These are phyloP conservation scores for Agaricales sp. DNA, from an alignment of 1,284 basidiomycete genomes.

Conservation along the genomic window DNA sequence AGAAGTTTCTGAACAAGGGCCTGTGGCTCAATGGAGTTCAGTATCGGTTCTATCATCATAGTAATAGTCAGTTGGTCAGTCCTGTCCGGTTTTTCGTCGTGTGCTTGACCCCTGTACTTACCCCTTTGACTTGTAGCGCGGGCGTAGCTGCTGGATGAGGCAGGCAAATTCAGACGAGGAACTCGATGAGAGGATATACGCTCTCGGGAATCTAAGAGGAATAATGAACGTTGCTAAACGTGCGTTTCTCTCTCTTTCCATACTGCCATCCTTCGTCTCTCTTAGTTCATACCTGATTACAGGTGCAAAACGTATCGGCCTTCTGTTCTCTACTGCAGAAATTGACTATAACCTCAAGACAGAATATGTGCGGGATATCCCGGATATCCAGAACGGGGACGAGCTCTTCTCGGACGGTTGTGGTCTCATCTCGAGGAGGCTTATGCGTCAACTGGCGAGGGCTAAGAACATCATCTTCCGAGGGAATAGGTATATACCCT, in stretches of 20 bases:
- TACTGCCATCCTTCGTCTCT: neutral
- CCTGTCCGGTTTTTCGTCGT: neutral
- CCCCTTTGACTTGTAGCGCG: constrained; percentile 27
- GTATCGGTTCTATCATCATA: constrained; percentile 60
- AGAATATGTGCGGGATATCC: constrained; percentile 37
- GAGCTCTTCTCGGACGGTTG: constrained; percentile 60
- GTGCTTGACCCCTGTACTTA: constrained; percentile 2
- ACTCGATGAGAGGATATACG: constrained; percentile 43
- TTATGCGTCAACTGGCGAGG: constrained; percentile 40
- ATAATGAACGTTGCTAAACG: constrained; percentile 59
- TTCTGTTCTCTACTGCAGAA: constrained; percentile 53
- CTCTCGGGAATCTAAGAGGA: constrained; percentile 41
- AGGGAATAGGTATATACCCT: constrained; percentile 43
- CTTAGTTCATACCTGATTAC: neutral
- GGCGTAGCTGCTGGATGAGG: constrained; percentile 51
- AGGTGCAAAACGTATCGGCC: constrained; percentile 59
- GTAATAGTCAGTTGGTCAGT: constrained; percentile 55
- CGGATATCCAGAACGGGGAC: constrained; percentile 44
- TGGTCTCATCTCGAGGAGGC: constrained; percentile 43
- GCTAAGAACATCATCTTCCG: constrained; percentile 44
- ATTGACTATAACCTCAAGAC: constrained; percentile 46
- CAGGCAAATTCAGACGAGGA: constrained; percentile 41
- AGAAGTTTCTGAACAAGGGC: constrained; percentile 40
- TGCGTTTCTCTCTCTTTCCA: constrained; percentile 20
- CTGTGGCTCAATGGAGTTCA: constrained; percentile 46